phyloP scores from a whole-genome alignment of 768 basidiomycete genomes.

The Collybiopsis confluens region DNA sequence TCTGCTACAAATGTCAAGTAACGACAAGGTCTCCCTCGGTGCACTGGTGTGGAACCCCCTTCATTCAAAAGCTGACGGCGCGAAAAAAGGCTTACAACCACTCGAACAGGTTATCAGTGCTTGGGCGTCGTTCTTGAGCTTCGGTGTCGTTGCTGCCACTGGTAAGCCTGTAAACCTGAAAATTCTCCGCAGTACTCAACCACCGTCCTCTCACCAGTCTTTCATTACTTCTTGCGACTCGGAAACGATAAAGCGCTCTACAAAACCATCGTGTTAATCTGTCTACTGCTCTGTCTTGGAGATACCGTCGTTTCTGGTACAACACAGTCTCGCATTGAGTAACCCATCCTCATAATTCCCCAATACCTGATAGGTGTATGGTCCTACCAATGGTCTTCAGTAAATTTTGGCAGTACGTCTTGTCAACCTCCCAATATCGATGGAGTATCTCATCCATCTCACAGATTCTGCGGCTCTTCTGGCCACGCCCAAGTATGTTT shows the following conservation, averaged over 20 bases:
- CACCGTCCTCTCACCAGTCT: too few relatives aligned
- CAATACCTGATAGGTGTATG: neutral
- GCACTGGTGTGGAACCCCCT: neutral
- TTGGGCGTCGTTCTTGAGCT: conserved; percentile 3
- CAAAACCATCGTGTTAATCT: neutral
- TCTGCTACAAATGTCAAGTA: neutral
- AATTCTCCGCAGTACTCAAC: too few relatives aligned
- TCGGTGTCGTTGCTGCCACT: neutral
- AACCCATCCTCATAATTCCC: neutral
- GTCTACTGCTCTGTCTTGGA: neutral
- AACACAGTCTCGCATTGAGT: neutral
- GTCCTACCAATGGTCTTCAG: conserved; percentile 1
- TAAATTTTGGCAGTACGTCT: neutral
- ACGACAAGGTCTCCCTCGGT: neutral
- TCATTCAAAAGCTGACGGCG: neutral
- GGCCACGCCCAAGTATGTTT: neutral
- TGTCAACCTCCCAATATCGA: neutral
- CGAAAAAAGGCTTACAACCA: neutral
- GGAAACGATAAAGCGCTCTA: neutral
- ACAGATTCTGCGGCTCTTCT: neutral
- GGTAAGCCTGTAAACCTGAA: neutral
- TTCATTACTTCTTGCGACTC: conserved; percentile 3
- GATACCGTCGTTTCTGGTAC: conserved; percentile 1
- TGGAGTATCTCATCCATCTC: neutral
- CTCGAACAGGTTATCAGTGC: neutral